phyloP scores from a whole-genome alignment of 306 rosid species.

The Quercus glauca region DNA sequence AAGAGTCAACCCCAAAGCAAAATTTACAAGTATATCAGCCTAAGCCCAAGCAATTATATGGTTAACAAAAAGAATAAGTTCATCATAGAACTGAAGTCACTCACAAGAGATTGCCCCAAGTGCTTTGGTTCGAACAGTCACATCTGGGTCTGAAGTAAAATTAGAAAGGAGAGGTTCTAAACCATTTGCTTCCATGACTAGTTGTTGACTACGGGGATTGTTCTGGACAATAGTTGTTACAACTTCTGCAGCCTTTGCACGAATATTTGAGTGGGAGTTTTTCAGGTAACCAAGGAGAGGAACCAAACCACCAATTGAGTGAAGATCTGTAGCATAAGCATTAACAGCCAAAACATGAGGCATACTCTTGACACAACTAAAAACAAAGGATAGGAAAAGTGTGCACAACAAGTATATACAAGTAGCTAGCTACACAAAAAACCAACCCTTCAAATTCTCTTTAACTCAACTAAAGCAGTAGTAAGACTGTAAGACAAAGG shows the following conservation, averaged over 20 bases:
- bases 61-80: neutral
- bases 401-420: neutral
- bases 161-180: conserved; percentile 72
- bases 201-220: conserved; percentile 79
- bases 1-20: conserved; percentile 19
- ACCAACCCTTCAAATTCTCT: too few relatives aligned
- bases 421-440: neutral
- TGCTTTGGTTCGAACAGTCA: conserved; percentile 69
- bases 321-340: conserved; percentile 56
- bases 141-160: conserved; percentile 77
- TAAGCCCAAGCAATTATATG: neutral
- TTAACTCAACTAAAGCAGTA: too few relatives aligned
- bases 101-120: conserved; percentile 92
- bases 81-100: conserved; percentile 13
- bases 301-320: conserved; percentile 81
- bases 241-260: conserved; percentile 97
- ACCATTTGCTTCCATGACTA: conserved; percentile 94
- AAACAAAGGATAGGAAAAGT: neutral
- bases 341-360: conserved; percentile 21
- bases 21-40: conserved; percentile 15
- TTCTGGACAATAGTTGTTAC: conserved; percentile 91
- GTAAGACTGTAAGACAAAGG: too few relatives aligned
- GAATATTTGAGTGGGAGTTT: conserved; percentile 77
- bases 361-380: neutral
- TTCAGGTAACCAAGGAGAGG: conserved; percentile 83